Evolutionary conservation across 768 basidiomycete species (phyloP), one percentile per base, ranked within the genome.

Genomic region (Leccinum uliginosum): DNA sequence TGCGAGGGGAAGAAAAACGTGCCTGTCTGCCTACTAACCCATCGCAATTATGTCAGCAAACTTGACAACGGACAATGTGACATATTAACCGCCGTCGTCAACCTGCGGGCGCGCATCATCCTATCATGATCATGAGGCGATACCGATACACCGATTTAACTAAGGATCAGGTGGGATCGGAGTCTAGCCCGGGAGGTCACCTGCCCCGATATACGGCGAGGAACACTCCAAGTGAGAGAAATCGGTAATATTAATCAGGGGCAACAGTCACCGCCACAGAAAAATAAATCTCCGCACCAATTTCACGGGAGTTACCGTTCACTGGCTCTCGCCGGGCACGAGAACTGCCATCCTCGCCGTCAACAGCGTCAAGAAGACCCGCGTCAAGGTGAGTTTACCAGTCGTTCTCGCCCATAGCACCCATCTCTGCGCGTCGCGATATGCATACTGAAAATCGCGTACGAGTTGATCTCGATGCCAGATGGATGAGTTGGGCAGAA

Each of bases 311-410:
- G 21, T 59, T 68, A n/a, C 70, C 70, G 70, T n/a, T 21, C 19
- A 17, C 50, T 43, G 44, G 23, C 51, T 53, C 48, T 51, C 26
- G n/a, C n/a, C n/a, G 23, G 27, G 38, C 9, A 53, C 1, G 32
- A 10, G 9, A 32, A 47, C 53, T 47, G 46, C 15, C 55, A 55
- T 59, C 59, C 56, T 66, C 63, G 58, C 49, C 14, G 54, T 62
- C 62, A 51, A 63, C 68, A 68, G 61, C 63, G 68, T 70, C 70
- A 55, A 68, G 67, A 67, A 62, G 57, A 56, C 65, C 68, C 62
- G 34, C 68, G 59, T 68, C 71, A 66, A 73, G 70, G 70, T 71
- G 55, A 50, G 70, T 71, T 59, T 54, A 15, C 23, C 51, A 50
- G 24, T 57, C 21, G 29, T 29, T 45, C 51, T 54, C 8, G 49